phyloP scores from a whole-genome alignment of 805 yeast species.

The Yarrowia sp. region DNA sequence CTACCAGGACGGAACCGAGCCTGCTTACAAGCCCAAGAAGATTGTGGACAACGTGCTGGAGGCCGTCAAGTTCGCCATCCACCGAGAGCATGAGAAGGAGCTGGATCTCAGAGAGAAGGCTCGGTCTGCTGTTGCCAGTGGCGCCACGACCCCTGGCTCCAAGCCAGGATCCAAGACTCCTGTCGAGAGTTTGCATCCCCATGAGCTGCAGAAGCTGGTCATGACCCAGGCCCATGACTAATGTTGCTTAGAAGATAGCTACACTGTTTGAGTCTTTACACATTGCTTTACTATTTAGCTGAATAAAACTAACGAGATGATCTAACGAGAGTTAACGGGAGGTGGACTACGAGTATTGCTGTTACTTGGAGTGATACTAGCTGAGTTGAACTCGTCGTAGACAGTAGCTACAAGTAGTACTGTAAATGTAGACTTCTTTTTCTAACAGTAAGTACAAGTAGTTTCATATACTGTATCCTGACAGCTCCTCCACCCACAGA shows the following conservation, averaged over 20 bases:
- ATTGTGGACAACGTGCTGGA: conserved; percentile 71
- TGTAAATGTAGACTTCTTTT: no score
- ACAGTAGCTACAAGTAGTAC: no score
- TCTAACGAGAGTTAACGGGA: no score
- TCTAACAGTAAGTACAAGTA: no score
- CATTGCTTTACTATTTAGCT: neutral
- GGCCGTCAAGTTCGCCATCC: conserved; percentile 80
- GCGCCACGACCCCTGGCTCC: conserved; percentile 1
- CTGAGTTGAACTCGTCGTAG: no score
- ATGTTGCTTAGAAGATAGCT: neutral
- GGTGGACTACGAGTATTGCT: no score
- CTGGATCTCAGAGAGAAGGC: conserved; percentile 47
- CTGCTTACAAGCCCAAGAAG: conserved; percentile 76
- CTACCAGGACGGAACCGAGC: conserved; percentile 73
- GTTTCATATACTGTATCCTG: no score
- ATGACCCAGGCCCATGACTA: conserved; percentile 1
- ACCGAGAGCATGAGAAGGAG: conserved; percentile 72
- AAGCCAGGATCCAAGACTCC: neutral
- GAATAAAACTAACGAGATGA: neutral
- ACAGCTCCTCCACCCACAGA: no score
- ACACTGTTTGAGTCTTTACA: no score
- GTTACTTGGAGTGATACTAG: no score
- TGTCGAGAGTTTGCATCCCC: conserved; percentile 11
- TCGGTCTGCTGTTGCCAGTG: conserved; percentile 14
- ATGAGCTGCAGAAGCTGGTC: conserved; percentile 22